Evolutionary conservation across 2,329 filamentous ascomycete species (phyloP).

Genomic region (Penicillium sp.): DNA sequence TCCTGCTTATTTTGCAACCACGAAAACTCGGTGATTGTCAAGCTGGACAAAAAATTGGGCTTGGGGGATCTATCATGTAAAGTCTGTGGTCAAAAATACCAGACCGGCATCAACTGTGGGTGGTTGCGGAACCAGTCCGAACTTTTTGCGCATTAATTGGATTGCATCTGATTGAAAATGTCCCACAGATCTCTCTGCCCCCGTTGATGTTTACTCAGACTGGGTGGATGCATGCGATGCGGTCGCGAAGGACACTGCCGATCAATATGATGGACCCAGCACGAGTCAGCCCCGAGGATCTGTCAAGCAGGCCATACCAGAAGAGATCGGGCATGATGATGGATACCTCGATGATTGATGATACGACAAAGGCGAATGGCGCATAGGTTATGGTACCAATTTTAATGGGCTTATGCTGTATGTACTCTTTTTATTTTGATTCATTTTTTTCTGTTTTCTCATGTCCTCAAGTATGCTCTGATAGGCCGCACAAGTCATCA

Average conservation of each 20-base stretch:
- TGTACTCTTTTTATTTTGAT: constrained; percentile 6
- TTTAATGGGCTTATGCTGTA: constrained; percentile 12
- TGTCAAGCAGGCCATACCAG: constrained; percentile 19
- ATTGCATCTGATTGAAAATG: neutral
- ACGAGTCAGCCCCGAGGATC: constrained; percentile 16
- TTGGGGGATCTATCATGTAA: constrained; percentile 86
- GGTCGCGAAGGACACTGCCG: constrained; percentile 63
- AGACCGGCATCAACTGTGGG: constrained; percentile 89
- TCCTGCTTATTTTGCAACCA: constrained; percentile 98
- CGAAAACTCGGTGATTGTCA: constrained; percentile 86
- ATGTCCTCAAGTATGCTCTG: neutral
- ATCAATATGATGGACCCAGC: constrained; percentile 32
- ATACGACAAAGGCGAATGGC: constrained; percentile 21
- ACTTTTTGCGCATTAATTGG: neutral
- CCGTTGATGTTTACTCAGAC: constrained; percentile 95
- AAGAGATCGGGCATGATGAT: constrained; percentile 20
- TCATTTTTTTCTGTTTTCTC: neutral
- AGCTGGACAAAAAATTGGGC: constrained; percentile 89
- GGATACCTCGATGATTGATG: constrained; percentile 32
- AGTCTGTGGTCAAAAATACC: constrained; percentile 89
- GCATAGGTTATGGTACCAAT: constrained; percentile 18
- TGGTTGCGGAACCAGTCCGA: constrained; percentile 8
- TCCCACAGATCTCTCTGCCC: constrained; percentile 75
- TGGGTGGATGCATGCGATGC: constrained; percentile 95
- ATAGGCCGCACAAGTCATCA: neutral